Percentiles rank a stretch among this genome's conserved stretches.
Evolutionary conservation across 2,329 filamentous ascomycete species (phyloP).

Genomic region (Chrysoporthe puriensis): DNA sequence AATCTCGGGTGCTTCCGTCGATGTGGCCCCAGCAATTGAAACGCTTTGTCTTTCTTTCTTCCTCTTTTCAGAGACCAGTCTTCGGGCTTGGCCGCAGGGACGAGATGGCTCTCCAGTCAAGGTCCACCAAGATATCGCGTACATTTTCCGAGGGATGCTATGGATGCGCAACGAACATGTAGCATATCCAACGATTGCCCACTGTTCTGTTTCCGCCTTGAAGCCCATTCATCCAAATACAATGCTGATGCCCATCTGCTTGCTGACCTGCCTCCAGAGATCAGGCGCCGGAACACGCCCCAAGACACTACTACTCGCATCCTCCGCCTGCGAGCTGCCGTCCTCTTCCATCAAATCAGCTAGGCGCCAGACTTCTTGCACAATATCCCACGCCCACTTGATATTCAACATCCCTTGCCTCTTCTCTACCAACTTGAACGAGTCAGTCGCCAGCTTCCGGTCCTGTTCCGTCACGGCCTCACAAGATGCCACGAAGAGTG

Average conservation of each 20-base stretch:
- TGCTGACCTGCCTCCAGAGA: constrained; percentile 60
- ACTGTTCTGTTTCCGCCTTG: not conserved
- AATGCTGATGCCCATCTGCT: constrained; percentile 61
- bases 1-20: not conserved
- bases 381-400: constrained; percentile 61
- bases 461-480: constrained; percentile 57
- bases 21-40: not conserved
- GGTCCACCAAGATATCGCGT: too few species aligned
- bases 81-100: not conserved
- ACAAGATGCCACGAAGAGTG: constrained; percentile 65
- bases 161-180: too few species aligned
- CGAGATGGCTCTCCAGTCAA: not conserved
- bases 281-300: constrained; percentile 37
- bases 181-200: not conserved
- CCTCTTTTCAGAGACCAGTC: too few species aligned
- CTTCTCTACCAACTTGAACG: constrained; percentile 57
- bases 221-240: constrained; percentile 57
- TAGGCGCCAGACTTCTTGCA: constrained; percentile 64
- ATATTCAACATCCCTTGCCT: constrained; percentile 70
- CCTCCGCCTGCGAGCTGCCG: not conserved
- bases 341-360: constrained; percentile 43
- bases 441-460: constrained; percentile 52
- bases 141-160: not conserved
- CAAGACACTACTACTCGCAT: constrained; percentile 7
- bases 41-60: too few species aligned